Conservation (phyloP, 2,329 filamentous ascomycete genomes). For the Aspergillus tanneri region DNA sequence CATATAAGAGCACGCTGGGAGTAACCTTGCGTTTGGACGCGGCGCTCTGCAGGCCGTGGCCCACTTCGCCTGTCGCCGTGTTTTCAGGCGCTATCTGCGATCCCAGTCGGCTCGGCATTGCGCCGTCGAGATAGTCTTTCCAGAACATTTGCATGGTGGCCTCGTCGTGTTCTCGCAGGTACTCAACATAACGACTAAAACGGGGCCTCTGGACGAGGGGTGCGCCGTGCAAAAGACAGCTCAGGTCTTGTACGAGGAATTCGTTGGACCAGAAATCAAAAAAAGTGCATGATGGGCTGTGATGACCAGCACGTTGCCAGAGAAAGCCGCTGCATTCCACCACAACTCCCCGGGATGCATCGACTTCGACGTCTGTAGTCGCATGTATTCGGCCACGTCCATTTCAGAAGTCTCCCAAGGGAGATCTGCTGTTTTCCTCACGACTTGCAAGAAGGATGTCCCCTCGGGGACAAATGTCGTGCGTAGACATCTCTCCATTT, state of each 20-base stretch:
- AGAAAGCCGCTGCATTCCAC: no score
- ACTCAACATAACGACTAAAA: slow-evolving; percentile 8
- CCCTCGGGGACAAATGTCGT: slow-evolving; percentile 13
- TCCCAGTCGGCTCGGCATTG: no score
- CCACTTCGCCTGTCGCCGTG: no score
- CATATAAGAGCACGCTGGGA: slow-evolving; percentile 12
- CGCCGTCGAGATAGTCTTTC: no score
- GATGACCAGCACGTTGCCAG: slow-evolving; percentile 23
- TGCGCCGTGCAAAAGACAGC: slow-evolving; percentile 5
- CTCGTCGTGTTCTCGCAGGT: no score
- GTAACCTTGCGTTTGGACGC: slow-evolving; percentile 4
- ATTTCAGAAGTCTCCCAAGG: slow-evolving; percentile 10
- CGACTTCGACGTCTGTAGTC: no score
- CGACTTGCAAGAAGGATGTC: slow-evolving; percentile 12
- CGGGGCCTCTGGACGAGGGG: slow-evolving; percentile 1
- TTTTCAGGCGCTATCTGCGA: no score
- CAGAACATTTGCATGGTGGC: no score
- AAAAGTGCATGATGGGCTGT: slow-evolving; percentile 36
- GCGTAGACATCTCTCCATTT: slow-evolving; percentile 7
- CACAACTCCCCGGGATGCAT: no score
- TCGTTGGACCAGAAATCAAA: slow-evolving; percentile 36
- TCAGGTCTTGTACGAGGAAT: slow-evolving; percentile 29
- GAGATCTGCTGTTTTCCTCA: slow-evolving; percentile 6
- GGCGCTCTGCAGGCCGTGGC: background rate
- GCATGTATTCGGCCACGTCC: no score